Conservation (phyloP, 371 early-diverging fungal species). For the Apophysomyces ossiformis region DNA sequence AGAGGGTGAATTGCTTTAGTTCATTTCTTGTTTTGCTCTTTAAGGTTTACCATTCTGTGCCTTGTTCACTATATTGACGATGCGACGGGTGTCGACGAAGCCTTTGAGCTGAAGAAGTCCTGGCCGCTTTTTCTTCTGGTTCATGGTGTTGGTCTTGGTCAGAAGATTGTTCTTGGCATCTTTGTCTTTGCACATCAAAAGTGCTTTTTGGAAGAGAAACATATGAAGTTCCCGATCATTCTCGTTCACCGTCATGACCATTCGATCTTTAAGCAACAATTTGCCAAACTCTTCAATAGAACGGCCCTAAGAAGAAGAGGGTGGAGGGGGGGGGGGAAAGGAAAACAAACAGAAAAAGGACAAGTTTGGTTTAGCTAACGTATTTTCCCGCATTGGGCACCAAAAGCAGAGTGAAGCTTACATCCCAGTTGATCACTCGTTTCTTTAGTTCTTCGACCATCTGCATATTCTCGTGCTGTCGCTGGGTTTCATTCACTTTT, state of each 20-base stretch:
- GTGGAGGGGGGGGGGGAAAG: too few relatives aligned
- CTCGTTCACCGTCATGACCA: slow-evolving; percentile 76
- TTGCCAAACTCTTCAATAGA: slow-evolving; percentile 74
- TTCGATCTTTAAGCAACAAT: slow-evolving; percentile 81
- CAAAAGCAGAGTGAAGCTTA: slow-evolving; percentile 16
- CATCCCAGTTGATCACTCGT: slow-evolving; percentile 41
- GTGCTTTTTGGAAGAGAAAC: slow-evolving; percentile 87
- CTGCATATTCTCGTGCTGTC: slow-evolving; percentile 84
- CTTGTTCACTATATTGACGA: slow-evolving; percentile 28
- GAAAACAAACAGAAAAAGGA: not conserved
- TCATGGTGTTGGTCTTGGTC: slow-evolving; percentile 51
- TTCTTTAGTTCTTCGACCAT: slow-evolving; percentile 80
- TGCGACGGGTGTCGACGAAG: slow-evolving; percentile 33
- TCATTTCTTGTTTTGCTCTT: too few relatives aligned
- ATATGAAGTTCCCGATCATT: slow-evolving; percentile 78
- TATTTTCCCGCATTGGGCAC: not conserved
- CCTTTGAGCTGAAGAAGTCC: slow-evolving; percentile 78
- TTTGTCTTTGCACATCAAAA: slow-evolving; percentile 86
- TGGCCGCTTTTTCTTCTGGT: slow-evolving; percentile 52
- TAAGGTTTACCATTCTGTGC: slow-evolving; percentile 19
- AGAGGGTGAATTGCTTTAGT: too few relatives aligned
- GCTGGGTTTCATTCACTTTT: slow-evolving; percentile 89
- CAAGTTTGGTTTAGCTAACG: not conserved
- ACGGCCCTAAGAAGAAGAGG: slow-evolving; percentile 17
- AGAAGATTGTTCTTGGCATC: slow-evolving; percentile 43